Base-by-base conservation (phyloP, 2,329 filamentous ascomycete genomes). In the Talaromyces verruculosus region DNA sequence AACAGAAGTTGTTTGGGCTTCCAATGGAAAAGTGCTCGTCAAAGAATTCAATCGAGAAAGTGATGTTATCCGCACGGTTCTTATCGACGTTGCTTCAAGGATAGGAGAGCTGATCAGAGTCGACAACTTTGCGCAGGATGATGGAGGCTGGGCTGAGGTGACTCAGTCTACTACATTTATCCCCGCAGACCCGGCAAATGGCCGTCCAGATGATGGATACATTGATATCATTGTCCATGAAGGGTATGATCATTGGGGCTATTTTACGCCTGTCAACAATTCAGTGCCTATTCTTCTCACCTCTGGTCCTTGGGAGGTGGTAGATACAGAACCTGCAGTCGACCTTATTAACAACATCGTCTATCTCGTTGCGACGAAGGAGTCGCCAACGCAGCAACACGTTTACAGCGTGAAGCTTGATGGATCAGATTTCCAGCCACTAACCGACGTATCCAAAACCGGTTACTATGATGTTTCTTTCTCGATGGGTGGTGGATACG, bases 101-200 rank as follows among this genome's bases (percentile, higher is more conserved):
- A 88, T 86, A 22, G 93, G 92, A 35, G 91, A 90, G 76, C 89
- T 91, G 0, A 88, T 97, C 58, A 86, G 94, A 69, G 90, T 88
- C 22, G 86, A 91, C 59, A 88, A 99, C 76, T 88, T 97, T 59
- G 87, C 88, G 69, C 84, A 89, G 65, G 83, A 97, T n/a, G 95
- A 99, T 76, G 93, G 93, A 25, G 96, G 95, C 39, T 99, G 95
- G 95, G 94, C 97, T 72, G 95, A 99, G 79, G 92, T 97, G 49
- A 92, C 92, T 0, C 90, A 97, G 72, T 87, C 89, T 49, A 97
- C 93, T 3, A 88, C 83, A 15, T 98, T 90, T 74, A 89, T 99
- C 65, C 95, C 95, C 1, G 91, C 92, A 3, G 92, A 97, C 75
- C 85, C 90, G 25, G 77, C 80, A 11, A 92, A 91, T 68, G 91